These are phyloP conservation scores for Rhizopus delemar DNA, from an alignment of 371 early-diverging fungal species.

Conservation along the genomic window DNA sequence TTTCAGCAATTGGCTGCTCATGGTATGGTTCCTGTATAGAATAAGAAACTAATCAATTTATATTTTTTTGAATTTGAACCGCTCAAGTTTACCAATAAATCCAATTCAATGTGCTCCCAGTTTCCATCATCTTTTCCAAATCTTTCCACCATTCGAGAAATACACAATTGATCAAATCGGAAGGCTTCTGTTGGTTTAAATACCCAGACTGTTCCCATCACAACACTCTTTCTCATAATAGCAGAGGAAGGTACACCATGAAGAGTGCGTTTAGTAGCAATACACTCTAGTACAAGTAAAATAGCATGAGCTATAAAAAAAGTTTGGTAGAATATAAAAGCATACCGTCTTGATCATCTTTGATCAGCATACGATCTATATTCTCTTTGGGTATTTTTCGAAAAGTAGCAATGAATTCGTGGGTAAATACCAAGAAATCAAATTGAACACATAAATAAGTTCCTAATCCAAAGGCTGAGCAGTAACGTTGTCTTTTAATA, in stretches of 20 bases:
- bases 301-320: not conserved
- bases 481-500: slow-evolving; percentile 89
- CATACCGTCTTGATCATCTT: slow-evolving; percentile 30
- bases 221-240: slow-evolving; percentile 79
- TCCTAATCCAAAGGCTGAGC: slow-evolving; percentile 87
- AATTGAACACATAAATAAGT: slow-evolving; percentile 85
- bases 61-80: not conserved
- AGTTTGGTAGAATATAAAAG: not conserved
- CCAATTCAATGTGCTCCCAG: slow-evolving; percentile 75
- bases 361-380: slow-evolving; percentile 57
- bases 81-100: slow-evolving; percentile 20
- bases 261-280: slow-evolving; percentile 7
- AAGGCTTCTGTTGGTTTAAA: slow-evolving; percentile 64
- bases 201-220: slow-evolving; percentile 92
- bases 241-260: slow-evolving; percentile 74
- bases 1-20: not conserved
- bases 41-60: too few relatives aligned
- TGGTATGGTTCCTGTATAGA: slow-evolving; percentile 1
- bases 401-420: slow-evolving; percentile 87
- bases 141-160: slow-evolving; percentile 84
- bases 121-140: slow-evolving; percentile 79
- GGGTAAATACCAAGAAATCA: slow-evolving; percentile 90
- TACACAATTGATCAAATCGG: slow-evolving; percentile 65
- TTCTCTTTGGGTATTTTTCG: slow-evolving; percentile 68
- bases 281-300: not conserved